Evolutionary conservation across 2,329 filamentous ascomycete genomes (phyloP), one percentile per base, ranked within the genome.

Genomic region (Boeremia exigua): DNA sequence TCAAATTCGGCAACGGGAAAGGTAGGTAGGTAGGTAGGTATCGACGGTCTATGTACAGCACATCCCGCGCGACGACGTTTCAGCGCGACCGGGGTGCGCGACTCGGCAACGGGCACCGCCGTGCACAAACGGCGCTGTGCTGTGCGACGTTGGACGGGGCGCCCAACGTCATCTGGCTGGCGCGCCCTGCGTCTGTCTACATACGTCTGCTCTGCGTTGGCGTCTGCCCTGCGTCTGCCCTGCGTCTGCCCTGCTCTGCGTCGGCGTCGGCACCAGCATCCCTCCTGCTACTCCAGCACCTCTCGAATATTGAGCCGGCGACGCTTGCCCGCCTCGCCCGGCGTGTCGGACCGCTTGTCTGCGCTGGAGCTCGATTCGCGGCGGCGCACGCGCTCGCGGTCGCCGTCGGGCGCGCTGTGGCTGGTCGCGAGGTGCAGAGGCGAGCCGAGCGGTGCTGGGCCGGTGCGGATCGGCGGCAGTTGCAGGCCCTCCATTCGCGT

Each of bases 221-320:
- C n/a, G n/a, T n/a, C n/a, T n/a, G 19, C 19, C 19, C 19, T 23
- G 19, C 19, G 19, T n/a, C 15, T 38, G 15, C n/a, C n/a, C n/a
- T 19, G 2, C 36, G 4, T 15, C 9, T 10, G 30, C 17, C 6
- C 23, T n/a, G 14, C 6, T n/a, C n/a, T n/a, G n/a, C n/a, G n/a
- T n/a, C n/a, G n/a, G n/a, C n/a, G n/a, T n/a, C n/a, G n/a, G n/a
- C n/a, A n/a, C n/a, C n/a, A n/a, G n/a, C n/a, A n/a, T 28, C 27
- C 15, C 29, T 29, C 33, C 28, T 28, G 9, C 33, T 65, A 75
- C 59, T 72, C 70, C 32, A 76, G 59, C 42, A 76, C 67, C 58
- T 75, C 72, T 29, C 69, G 68, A 36, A 76, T 75, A 49, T 75
- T 75, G 47, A 76, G 50, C 32, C 72, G 66, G 39, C 73, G 56